Conservation (phyloP, 352 stramenopile species). For the Phytopythium kandeliae region DNA sequence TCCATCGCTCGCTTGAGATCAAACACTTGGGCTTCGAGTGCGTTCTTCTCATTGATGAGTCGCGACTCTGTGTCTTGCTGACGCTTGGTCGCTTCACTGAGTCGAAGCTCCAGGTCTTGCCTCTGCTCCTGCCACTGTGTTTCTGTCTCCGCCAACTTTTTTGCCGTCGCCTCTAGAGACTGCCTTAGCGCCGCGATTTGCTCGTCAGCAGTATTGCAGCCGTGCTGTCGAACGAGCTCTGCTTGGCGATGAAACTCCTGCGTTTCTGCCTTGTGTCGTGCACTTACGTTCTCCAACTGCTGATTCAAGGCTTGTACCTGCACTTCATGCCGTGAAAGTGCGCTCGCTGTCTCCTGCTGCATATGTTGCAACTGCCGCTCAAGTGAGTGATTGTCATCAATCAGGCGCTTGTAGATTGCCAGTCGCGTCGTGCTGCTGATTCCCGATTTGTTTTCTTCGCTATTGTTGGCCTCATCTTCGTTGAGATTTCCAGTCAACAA, state of each 20-base stretch:
- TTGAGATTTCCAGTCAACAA: conserved; percentile 5
- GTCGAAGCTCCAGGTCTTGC: neutral
- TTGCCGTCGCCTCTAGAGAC: neutral
- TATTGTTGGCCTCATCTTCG: neutral
- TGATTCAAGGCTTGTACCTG: conserved; percentile 11
- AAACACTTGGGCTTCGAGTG: neutral
- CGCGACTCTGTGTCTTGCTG: neutral
- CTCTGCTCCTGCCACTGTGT: neutral
- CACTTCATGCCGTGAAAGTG: neutral
- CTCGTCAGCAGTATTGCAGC: neutral
- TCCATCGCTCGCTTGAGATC: neutral
- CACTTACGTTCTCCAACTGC: conserved; percentile 7
- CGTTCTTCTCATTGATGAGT: neutral
- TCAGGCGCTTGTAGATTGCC: conserved; percentile 17
- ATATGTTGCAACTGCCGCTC: conserved; percentile 11
- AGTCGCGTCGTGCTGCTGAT: conserved; percentile 16
- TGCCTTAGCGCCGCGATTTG: neutral
- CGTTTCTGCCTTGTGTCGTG: neutral
- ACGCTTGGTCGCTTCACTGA: neutral
- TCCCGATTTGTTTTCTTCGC: neutral
- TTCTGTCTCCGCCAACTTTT: neutral
- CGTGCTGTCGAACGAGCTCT: neutral
- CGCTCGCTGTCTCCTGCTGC: conserved; percentile 8
- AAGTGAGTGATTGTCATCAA: conserved; percentile 4
- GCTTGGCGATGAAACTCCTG: neutral